Base-by-base conservation (phyloP, 805 yeast species). In the Sugiyamaella lignohabitans region DNA sequence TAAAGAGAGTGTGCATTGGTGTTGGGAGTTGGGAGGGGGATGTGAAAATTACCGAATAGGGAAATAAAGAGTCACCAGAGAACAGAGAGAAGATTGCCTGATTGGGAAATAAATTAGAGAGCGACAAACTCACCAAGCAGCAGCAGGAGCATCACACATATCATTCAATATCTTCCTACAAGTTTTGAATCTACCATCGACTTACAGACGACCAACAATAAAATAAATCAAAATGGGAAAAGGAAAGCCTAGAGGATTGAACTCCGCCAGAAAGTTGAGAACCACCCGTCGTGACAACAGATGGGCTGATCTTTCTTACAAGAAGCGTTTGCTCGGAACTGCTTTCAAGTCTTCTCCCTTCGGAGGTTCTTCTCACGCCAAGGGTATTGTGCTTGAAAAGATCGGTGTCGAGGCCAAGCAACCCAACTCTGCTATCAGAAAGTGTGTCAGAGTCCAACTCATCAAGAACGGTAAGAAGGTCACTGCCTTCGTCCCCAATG, bases 371-470 rank as follows among this genome's bases (percentile, higher is more conserved):
- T 93, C 98, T 66, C 99, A 93, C 86, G 99, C 99, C 70, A 91
- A 91, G 81, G 99, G 99, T 73, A 93, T 93, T 69, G 99, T 93
- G 61, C 86, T 93, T 72, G 99, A 93, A 82, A 93, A 93, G 78
- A 84, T 91, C 67, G 99, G 99, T 81, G 84, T 93, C 75, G 98
- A 93, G 82, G 95, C 99, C 74, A 93, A 93, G 80, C 99, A 93
- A 82, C 99, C 99, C 77, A 93, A 93, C 94, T 93, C 98, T 68
- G 99, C 98, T 78, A 91, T 93, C 72, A 93, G 98, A 86, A 93
- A 93, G 84, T 94, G 98, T 86, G 99, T 93, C 75, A 88, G 98
- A 85, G 99, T 93, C 59, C 98, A 93, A 81, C 85, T 93, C 71
- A 91, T 93, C 83, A 93, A 93, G 87, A 93, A 93, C 87, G 98